Evolutionary conservation across 805 yeast species (phyloP).

Genomic region (Tetrapisispora nanseiensis): DNA sequence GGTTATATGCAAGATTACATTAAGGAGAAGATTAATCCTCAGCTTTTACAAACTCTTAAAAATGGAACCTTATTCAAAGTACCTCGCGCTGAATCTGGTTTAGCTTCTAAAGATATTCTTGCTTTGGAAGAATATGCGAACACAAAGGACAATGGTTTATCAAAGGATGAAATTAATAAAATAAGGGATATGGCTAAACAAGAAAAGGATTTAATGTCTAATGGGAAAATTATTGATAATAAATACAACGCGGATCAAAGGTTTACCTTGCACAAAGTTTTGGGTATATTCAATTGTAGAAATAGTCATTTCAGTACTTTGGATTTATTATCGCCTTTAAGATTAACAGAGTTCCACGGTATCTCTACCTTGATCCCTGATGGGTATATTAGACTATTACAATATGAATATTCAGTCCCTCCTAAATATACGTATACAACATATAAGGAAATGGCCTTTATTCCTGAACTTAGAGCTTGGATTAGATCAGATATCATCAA

Average conservation of each 20-base stretch:
- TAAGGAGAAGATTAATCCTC: neutral
- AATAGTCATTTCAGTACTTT: conserved; percentile 46
- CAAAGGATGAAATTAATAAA: conserved; percentile 5
- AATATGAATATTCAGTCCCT: conserved; percentile 41
- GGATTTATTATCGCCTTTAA: conserved; percentile 44
- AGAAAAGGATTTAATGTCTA: conserved; percentile 9
- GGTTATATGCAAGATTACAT: conserved; percentile 7
- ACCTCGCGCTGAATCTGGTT: conserved; percentile 10
- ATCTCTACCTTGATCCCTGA: conserved; percentile 50
- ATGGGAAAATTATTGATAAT: conserved; percentile 9
- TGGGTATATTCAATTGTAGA: conserved; percentile 43
- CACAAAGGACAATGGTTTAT: conserved; percentile 7
- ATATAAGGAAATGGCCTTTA: conserved; percentile 35
- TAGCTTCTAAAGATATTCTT: conserved; percentile 5
- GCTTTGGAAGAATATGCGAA: conserved; percentile 7
- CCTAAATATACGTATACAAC: conserved; percentile 25
- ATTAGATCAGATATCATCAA: conserved; percentile 21
- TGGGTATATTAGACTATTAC: conserved; percentile 33
- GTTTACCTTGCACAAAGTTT: conserved; percentile 26
- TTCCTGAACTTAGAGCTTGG: conserved; percentile 54
- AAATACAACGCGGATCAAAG: conserved; percentile 27
- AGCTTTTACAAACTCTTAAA: conserved; percentile 11
- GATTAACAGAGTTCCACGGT: conserved; percentile 47
- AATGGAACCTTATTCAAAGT: conserved; percentile 18
- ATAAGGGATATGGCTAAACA: conserved; percentile 10